Evolutionary conservation across 441 rosid species (phyloP).

Genomic region (Gossypium davidsonii): DNA sequence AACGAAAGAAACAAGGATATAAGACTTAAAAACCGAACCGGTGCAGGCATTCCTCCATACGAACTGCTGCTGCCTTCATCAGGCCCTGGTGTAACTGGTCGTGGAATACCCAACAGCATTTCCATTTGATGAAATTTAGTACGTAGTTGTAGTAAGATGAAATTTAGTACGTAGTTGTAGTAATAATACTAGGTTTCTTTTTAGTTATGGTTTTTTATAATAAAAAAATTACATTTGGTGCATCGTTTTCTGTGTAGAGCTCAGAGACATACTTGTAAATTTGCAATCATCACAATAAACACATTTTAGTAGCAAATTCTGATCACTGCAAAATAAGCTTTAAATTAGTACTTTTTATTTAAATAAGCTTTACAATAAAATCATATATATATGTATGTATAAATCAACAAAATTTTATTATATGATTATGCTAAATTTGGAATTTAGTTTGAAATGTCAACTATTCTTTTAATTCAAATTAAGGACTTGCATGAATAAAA

Average conservation of each 20-base stretch:
- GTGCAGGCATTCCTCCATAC: conserved; percentile 90
- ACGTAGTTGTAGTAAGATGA: conserved; percentile 7
- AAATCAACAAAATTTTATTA: too few species aligned
- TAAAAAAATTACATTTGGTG: not conserved
- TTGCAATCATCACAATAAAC: not conserved
- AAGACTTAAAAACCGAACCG: conserved; percentile 59
- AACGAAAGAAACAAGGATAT: conserved; percentile 51
- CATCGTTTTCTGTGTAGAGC: not conserved
- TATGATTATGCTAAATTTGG: too few species aligned
- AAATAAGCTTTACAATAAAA: too few species aligned
- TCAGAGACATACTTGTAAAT: not conserved
- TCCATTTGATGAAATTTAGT: conserved; percentile 44
- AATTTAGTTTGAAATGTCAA: too few species aligned
- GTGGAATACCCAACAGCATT: conserved; percentile 91
- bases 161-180: not conserved
- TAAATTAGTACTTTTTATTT: too few species aligned
- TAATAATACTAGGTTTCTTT: not conserved
- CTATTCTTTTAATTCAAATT: too few species aligned
- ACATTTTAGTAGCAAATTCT: not conserved
- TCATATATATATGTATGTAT: too few species aligned
- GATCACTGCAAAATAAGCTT: not conserved
- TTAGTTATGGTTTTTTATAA: not conserved
- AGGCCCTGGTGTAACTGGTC: conserved; percentile 81
- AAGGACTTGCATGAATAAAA: too few species aligned
- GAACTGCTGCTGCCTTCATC: conserved; percentile 80